Percentiles rank a stretch among this genome's conserved stretches.
Evolutionary conservation across 2,329 filamentous ascomycete species (phyloP).

Genomic region (Cercospora beticola): DNA sequence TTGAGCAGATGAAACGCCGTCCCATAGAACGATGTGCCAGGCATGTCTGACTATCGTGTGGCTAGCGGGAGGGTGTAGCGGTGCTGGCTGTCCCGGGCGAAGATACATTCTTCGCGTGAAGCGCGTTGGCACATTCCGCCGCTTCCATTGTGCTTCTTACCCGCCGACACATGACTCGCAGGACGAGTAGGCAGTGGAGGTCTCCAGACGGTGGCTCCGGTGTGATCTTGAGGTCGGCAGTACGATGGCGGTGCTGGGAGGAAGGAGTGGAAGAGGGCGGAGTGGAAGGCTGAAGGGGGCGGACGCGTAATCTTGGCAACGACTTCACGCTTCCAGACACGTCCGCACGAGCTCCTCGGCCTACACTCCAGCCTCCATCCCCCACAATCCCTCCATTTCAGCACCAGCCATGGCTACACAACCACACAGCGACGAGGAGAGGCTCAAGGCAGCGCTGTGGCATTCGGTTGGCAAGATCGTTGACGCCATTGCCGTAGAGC

Average conservation of each 20-base stretch:
- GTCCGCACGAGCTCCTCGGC: not conserved
- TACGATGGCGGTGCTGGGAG: not conserved
- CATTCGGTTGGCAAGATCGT: constrained; percentile 81
- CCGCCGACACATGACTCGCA: not conserved
- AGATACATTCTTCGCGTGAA: constrained; percentile 9
- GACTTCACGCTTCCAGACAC: not conserved
- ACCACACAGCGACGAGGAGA: constrained; percentile 50
- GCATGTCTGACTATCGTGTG: not conserved
- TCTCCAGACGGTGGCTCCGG: not conserved
- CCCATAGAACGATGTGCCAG: not conserved
- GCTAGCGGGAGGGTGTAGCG: constrained; percentile 13
- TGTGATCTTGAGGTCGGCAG: not conserved
- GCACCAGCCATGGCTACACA: constrained; percentile 14
- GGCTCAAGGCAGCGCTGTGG: constrained; percentile 83
- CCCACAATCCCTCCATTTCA: not conserved
- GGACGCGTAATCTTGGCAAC: not conserved
- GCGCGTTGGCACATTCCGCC: constrained; percentile 20
- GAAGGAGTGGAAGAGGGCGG: not conserved
- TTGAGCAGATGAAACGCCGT: not conserved
- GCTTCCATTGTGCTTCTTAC: not conserved
- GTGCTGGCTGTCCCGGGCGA: constrained; percentile 11
- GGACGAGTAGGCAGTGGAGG: not conserved
- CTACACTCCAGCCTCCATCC: constrained; percentile 1
- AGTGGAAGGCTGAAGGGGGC: not conserved
- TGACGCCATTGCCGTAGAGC: constrained; percentile 73